Conservation (phyloP, 768 basidiomycete genomes). For the Paxillus rubicundulus region DNA sequence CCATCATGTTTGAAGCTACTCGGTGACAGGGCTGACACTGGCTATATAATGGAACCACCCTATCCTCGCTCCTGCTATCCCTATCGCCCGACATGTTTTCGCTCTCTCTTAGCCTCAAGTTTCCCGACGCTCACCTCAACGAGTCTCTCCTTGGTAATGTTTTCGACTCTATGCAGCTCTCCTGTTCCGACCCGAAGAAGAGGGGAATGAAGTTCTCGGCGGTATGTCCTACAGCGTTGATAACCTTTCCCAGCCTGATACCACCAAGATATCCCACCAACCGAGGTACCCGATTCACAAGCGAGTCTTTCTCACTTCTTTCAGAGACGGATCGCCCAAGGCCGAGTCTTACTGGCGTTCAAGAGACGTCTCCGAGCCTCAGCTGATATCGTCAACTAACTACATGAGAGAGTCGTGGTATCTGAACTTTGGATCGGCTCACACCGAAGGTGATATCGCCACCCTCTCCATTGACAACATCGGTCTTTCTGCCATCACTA, state of each 20-base stretch:
- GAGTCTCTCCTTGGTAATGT: constrained; percentile 18
- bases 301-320: not conserved
- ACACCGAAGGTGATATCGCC: constrained; percentile 10
- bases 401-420: constrained; percentile 19
- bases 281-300: constrained; percentile 2
- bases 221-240: constrained; percentile 6
- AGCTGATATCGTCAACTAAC: constrained; percentile 16
- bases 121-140: constrained; percentile 21
- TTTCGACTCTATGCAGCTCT: constrained; percentile 15
- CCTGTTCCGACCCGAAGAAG: constrained; percentile 7
- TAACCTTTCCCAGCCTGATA: not conserved
- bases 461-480: constrained; percentile 3
- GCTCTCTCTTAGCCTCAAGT: not conserved
- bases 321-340: not conserved
- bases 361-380: constrained; percentile 25
- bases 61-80: no score
- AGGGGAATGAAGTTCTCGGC: not conserved
- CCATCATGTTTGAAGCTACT: no score
- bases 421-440: constrained; percentile 6
- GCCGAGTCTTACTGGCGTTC: not conserved
- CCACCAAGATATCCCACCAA: not conserved
- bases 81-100: no score
- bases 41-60: no score
- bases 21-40: no score
- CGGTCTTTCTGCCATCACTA: not conserved